phyloP scores from a whole-genome alignment of 208 protist species.

The Novymonas esmeraldas region DNA sequence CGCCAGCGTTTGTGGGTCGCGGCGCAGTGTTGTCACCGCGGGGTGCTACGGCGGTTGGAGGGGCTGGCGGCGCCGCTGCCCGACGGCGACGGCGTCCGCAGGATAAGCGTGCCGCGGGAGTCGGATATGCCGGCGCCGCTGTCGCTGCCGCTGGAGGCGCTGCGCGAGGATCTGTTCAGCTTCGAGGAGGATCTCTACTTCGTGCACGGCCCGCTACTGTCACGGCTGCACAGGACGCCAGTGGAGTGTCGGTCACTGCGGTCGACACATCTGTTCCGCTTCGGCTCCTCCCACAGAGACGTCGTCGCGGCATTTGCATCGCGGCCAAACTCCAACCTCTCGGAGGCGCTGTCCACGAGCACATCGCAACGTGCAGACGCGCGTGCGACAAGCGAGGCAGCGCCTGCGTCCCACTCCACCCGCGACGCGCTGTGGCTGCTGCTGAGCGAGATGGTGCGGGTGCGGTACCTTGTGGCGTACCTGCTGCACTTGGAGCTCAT shows the following conservation, averaged over 20 bases:
- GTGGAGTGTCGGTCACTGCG: not conserved
- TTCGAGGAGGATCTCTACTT: constrained; percentile 4
- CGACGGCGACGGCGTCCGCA: not conserved
- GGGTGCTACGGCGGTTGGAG: constrained; percentile 2
- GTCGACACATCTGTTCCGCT: constrained; percentile 11
- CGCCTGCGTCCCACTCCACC: not conserved
- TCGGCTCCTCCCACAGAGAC: not conserved
- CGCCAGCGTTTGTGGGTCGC: constrained; percentile 16
- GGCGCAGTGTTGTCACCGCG: constrained; percentile 22
- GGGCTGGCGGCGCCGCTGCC: not conserved
- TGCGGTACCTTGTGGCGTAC: constrained; percentile 30
- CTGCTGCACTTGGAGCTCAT: constrained; percentile 28
- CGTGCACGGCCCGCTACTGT: not conserved
- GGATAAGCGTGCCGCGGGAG: too few species aligned
- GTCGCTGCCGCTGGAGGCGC: not conserved
- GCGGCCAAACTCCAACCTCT: constrained; percentile 5
- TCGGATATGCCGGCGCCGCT: not conserved
- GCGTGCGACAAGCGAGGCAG: not conserved
- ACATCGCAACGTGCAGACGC: not conserved
- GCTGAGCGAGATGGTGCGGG: constrained; percentile 32
- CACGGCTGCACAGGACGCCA: too few species aligned
- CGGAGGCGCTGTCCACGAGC: not conserved
- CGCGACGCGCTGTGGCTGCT: constrained; percentile 27
- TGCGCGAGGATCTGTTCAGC: constrained; percentile 6
- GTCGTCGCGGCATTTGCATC: not conserved